Evolutionary conservation across 352 stramenopile species (phyloP).

Genomic region (Globisporangium cederbergense): DNA sequence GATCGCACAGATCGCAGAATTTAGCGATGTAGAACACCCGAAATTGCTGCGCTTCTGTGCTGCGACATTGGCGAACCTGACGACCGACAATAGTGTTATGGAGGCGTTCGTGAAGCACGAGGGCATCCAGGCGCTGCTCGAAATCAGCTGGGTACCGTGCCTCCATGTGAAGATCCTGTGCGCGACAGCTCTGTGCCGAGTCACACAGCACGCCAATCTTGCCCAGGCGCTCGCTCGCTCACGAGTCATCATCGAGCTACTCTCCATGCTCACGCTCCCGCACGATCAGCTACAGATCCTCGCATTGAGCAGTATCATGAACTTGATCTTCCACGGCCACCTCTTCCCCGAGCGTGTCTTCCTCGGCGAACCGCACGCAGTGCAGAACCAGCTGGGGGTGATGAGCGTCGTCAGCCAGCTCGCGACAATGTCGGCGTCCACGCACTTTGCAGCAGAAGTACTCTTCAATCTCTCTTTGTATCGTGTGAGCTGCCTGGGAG

Average conservation of each 20-base stretch:
- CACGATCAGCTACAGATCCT: slow-evolving; percentile 55
- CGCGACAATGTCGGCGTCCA: slow-evolving; percentile 26
- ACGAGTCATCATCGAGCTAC: slow-evolving; percentile 55
- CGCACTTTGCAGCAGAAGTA: slow-evolving; percentile 56
- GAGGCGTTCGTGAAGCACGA: slow-evolving; percentile 54
- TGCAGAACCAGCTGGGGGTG: slow-evolving; percentile 64
- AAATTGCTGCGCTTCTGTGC: slow-evolving; percentile 58
- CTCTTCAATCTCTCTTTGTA: slow-evolving; percentile 76
- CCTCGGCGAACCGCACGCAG: slow-evolving; percentile 61
- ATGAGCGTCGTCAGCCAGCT: slow-evolving; percentile 64
- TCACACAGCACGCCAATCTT: slow-evolving; percentile 36
- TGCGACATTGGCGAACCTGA: slow-evolving; percentile 63
- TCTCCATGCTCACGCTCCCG: slow-evolving; percentile 62
- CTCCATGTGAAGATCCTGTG: slow-evolving; percentile 71
- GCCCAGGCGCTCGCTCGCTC: slow-evolving; percentile 36
- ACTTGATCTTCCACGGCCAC: slow-evolving; percentile 65
- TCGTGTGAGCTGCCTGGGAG: slow-evolving; percentile 44
- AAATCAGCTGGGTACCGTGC: slow-evolving; percentile 63
- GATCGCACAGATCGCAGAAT: slow-evolving; percentile 64
- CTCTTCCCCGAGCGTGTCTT: slow-evolving; percentile 70
- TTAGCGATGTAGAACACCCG: slow-evolving; percentile 60
- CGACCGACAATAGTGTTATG: slow-evolving; percentile 29
- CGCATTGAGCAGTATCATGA: slow-evolving; percentile 60
- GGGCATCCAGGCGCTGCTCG: slow-evolving; percentile 57
- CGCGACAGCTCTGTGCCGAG: slow-evolving; percentile 54